These are phyloP conservation scores for Maudiozyma humilis DNA, from an alignment of 1,139 yeast species.

Conservation along the genomic window DNA sequence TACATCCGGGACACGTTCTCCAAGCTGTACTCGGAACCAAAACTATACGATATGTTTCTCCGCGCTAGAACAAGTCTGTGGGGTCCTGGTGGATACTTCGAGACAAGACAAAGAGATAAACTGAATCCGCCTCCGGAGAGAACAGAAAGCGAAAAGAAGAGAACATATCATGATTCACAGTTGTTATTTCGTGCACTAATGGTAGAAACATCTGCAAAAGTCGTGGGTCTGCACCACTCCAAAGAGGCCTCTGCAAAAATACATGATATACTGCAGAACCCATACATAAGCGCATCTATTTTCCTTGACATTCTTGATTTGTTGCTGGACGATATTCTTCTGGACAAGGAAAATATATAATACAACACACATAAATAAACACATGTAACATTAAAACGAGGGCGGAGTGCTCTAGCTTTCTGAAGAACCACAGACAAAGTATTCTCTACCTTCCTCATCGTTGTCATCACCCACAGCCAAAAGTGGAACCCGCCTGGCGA, in stretches of 20 bases:
- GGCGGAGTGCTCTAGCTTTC: no score
- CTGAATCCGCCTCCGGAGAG: slow-evolving; percentile 25
- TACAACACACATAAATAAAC: neutral
- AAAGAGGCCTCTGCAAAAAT: slow-evolving; percentile 52
- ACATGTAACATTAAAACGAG: neutral
- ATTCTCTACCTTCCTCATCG: no score
- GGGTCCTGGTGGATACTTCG: slow-evolving; percentile 35
- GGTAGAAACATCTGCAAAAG: slow-evolving; percentile 59
- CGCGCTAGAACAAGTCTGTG: slow-evolving; percentile 46
- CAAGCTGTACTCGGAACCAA: slow-evolving; percentile 41
- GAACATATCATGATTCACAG: slow-evolving; percentile 52
- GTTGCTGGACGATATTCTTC: slow-evolving; percentile 4
- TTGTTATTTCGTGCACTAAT: slow-evolving; percentile 49
- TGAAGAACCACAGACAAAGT: no score
- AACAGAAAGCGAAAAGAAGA: slow-evolving; percentile 43
- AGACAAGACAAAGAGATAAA: slow-evolving; percentile 27
- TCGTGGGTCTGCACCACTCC: slow-evolving; percentile 65
- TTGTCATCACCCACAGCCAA: no score
- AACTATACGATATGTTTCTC: slow-evolving; percentile 40
- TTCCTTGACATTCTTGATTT: slow-evolving; percentile 42
- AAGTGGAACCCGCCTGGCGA: no score
- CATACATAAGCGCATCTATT: slow-evolving; percentile 57
- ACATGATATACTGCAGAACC: slow-evolving; percentile 68
- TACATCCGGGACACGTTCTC: slow-evolving; percentile 47
- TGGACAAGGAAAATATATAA: neutral